Base-by-base conservation (phyloP, 176 grass and related monocot species). In the Rhynchospora pubera region DNA sequence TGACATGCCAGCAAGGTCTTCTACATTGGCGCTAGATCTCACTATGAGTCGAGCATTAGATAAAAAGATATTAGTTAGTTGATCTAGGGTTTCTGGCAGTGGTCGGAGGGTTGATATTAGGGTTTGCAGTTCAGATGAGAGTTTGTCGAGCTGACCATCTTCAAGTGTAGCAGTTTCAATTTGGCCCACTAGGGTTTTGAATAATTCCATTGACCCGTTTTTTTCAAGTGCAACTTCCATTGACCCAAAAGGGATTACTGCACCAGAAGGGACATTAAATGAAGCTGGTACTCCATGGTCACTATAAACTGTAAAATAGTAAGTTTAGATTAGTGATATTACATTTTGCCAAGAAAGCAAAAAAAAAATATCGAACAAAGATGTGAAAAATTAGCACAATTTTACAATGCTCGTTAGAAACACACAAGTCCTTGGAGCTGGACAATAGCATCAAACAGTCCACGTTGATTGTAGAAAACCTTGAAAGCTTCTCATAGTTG, bases 1-100 rank as follows among this genome's bases (percentile, higher is more conserved):
- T 80, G 95, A 97, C 92, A 97, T 97, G 46, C 95, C 95, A 71
- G 95, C 95, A 62, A 97, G 77, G 88, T 97, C 95, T 83, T 97
- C 95, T 24, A 97, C 90, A 80, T 97, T 97, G 70, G 95, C 95
- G 72, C 88, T 97, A 78, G 95, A 97, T 84, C 95, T 92, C 52
- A 92, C 95, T 13, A 97, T 97, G 22, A 97, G 85, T 34, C 92
- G 85, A 14, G 53, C 62, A 81, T 91, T 86, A 60, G 61, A 74
- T 30, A 87, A 82, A 44, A 97, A 83, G 57, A 88, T 84, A 77
- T 50, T 85, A 70, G 80, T 82, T 59, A 97, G 64, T 68, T 87
- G 80, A 53, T 87, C 80, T 45, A 94, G 70, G 39, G 79, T 88
- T 64, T 91, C 89, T 86, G 88, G 77, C 12, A 85, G 61, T 81